phyloP scores from a whole-genome alignment of 768 basidiomycete species.

The Suillus plorans region DNA sequence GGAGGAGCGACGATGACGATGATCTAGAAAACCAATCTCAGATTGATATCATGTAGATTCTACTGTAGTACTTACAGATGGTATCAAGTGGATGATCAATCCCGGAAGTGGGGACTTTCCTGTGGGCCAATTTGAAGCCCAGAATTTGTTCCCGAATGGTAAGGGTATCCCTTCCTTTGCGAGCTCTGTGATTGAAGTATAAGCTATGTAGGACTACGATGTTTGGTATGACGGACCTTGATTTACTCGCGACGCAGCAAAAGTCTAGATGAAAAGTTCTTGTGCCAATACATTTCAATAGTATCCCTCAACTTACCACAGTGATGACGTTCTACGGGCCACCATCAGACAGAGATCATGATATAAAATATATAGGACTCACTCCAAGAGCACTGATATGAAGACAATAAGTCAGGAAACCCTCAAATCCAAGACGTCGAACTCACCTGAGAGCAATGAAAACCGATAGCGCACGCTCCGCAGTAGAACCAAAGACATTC shows the following conservation, averaged over 20 bases:
- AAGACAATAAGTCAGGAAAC: neutral
- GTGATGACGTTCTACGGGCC: slow-evolving; percentile 31
- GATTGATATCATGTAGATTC: neutral
- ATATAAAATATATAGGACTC: slow-evolving; percentile 2
- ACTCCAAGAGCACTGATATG: slow-evolving; percentile 36
- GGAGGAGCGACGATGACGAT: slow-evolving; percentile 58
- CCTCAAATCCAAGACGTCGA: neutral
- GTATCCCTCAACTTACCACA: slow-evolving; percentile 18
- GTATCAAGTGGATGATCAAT: slow-evolving; percentile 53
- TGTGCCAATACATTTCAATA: neutral
- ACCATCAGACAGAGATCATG: neutral
- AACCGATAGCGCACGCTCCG: slow-evolving; percentile 54
- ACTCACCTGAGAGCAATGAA: slow-evolving; percentile 57
- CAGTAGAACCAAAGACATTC: slow-evolving; percentile 54
- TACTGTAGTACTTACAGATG: slow-evolving; percentile 37
- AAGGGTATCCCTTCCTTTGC: slow-evolving; percentile 65
- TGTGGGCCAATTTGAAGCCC: slow-evolving; percentile 64
- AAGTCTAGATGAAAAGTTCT: slow-evolving; percentile 37
- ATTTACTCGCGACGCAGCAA: slow-evolving; percentile 50
- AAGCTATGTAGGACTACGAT: neutral
- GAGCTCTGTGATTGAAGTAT: slow-evolving; percentile 37
- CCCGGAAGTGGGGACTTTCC: slow-evolving; percentile 57
- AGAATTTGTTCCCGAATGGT: slow-evolving; percentile 56
- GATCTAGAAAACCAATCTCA: slow-evolving; percentile 46
- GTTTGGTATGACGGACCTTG: slow-evolving; percentile 36